Evolutionary conservation across 805 yeast genomes (phyloP).

Genomic region (Zygosaccharomyces rouxii): DNA sequence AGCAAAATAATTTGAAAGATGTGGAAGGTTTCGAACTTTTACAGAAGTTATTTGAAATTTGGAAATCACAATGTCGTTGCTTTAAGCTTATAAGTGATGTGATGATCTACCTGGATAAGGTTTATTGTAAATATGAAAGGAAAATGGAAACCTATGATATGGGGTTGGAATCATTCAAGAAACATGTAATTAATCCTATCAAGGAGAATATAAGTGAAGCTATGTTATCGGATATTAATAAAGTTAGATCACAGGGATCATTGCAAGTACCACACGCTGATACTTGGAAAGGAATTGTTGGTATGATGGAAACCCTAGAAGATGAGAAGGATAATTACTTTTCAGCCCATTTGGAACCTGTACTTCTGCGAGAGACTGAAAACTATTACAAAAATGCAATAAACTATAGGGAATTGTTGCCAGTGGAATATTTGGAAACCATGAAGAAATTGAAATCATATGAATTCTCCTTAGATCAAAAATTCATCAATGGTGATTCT

Average conservation of each 20-base stretch:
- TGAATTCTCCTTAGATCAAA: slow-evolving; percentile 45
- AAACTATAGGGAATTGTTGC: slow-evolving; percentile 42
- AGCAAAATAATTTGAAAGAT: slow-evolving; percentile 6
- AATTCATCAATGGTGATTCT: slow-evolving; percentile 25
- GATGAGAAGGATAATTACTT: slow-evolving; percentile 56
- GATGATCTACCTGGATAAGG: slow-evolving; percentile 80
- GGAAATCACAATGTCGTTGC: slow-evolving; percentile 69
- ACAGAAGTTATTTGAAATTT: slow-evolving; percentile 37
- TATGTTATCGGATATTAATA: slow-evolving; percentile 33
- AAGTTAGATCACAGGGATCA: slow-evolving; percentile 49
- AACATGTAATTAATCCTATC: slow-evolving; percentile 49
- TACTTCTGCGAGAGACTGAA: slow-evolving; percentile 50
- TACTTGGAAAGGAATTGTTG: slow-evolving; percentile 53
- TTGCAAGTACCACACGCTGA: slow-evolving; percentile 42
- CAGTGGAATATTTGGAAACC: slow-evolving; percentile 51
- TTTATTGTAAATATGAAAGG: slow-evolving; percentile 67
- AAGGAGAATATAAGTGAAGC: slow-evolving; percentile 47
- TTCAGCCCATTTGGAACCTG: slow-evolving; percentile 61
- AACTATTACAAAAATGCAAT: slow-evolving; percentile 50
- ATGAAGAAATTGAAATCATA: slow-evolving; percentile 51
- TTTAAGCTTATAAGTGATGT: slow-evolving; percentile 82
- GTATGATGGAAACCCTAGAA: slow-evolving; percentile 69
- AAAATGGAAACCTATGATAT: slow-evolving; percentile 64
- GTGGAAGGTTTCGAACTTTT: slow-evolving; percentile 35
- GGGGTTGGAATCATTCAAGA: slow-evolving; percentile 65